Percentiles rank a stretch among this genome's conserved stretches.
Evolutionary conservation across 495 filamentous ascomycete genomes (phyloP).

Genomic region (Neurospora sp.): DNA sequence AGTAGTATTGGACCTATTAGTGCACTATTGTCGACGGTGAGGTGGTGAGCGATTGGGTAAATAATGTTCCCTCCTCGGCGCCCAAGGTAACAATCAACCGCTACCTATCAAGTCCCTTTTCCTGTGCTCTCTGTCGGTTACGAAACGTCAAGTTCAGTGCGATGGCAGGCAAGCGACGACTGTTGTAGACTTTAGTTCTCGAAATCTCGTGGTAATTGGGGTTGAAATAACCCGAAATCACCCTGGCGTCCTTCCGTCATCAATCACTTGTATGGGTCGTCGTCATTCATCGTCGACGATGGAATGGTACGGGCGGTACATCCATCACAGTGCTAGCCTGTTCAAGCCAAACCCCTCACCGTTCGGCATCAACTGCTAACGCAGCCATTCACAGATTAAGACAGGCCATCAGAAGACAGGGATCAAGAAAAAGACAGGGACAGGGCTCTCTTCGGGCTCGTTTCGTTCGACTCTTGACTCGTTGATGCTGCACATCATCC

Average conservation of each 20-base stretch:
- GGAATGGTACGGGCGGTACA: conserved; percentile 9
- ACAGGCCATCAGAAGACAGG: conserved; percentile 20
- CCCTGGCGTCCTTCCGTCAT: background rate
- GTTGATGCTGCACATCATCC: conserved; percentile 27
- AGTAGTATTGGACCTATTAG: background rate
- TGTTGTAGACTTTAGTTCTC: background rate
- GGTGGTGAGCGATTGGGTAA: background rate
- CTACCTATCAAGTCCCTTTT: background rate
- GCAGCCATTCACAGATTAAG: conserved; percentile 7
- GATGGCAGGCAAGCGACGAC: background rate
- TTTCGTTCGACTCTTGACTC: conserved; percentile 24
- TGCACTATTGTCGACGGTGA: background rate
- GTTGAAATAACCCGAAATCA: background rate
- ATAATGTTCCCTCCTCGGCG: background rate
- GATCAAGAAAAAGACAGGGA: conserved; percentile 1
- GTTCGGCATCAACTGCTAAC: conserved; percentile 19
- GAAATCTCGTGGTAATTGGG: background rate
- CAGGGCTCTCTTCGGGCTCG: conserved; percentile 13
- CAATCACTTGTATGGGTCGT: background rate
- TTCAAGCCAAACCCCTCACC: conserved; percentile 6
- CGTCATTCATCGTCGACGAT: conserved; percentile 9
- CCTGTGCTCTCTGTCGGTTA: background rate
- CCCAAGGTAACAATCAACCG: background rate
- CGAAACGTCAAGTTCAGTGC: background rate
- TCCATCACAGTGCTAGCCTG: conserved; percentile 15